Evolutionary conservation across 164 flowering plant genomes (phyloP).

Genomic region (Vitis rotundifolia): DNA sequence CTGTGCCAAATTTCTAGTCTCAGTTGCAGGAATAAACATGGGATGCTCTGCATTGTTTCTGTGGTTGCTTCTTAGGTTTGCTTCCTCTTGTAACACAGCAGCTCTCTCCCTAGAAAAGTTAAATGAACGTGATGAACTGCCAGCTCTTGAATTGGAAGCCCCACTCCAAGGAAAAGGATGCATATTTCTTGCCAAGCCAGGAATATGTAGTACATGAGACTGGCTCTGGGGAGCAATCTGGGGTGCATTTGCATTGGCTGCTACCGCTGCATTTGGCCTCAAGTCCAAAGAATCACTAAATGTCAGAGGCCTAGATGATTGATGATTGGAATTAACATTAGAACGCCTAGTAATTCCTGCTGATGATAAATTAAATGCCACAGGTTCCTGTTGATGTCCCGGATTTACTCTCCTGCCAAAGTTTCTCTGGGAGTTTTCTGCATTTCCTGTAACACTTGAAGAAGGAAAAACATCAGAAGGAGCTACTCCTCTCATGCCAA

Average conservation of each 20-base stretch:
- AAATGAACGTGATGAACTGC: slow-evolving; percentile 26
- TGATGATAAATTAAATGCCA: slow-evolving; percentile 31
- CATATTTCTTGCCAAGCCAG: slow-evolving; percentile 32
- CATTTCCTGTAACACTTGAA: slow-evolving; percentile 18
- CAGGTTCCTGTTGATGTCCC: slow-evolving; percentile 31
- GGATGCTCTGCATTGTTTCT: slow-evolving; percentile 36
- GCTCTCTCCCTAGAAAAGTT: slow-evolving; percentile 29
- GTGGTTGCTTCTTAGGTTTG: slow-evolving; percentile 22
- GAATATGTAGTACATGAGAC: slow-evolving; percentile 19
- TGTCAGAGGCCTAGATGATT: slow-evolving; percentile 23
- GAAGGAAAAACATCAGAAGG: slow-evolving; percentile 34
- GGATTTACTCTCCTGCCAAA: slow-evolving; percentile 37
- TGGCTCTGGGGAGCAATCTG: slow-evolving; percentile 27
- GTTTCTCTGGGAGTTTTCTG: slow-evolving; percentile 37
- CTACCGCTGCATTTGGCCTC: slow-evolving; percentile 28
- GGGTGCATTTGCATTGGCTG: slow-evolving; percentile 13
- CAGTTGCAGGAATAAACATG: slow-evolving; percentile 29
- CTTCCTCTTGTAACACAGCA: slow-evolving; percentile 25
- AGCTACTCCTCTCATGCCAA: slow-evolving; percentile 27
- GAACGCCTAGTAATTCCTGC: slow-evolving; percentile 29
- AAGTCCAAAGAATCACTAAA: slow-evolving; percentile 32
- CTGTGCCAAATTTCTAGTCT: slow-evolving; percentile 32
- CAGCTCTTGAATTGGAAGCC: slow-evolving; percentile 39
- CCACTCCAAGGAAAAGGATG: slow-evolving; percentile 44
- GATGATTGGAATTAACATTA: slow-evolving; percentile 24